These are phyloP conservation scores for Saturnispora halmiae DNA, from an alignment of 805 yeast genomes.

Conservation along the genomic window DNA sequence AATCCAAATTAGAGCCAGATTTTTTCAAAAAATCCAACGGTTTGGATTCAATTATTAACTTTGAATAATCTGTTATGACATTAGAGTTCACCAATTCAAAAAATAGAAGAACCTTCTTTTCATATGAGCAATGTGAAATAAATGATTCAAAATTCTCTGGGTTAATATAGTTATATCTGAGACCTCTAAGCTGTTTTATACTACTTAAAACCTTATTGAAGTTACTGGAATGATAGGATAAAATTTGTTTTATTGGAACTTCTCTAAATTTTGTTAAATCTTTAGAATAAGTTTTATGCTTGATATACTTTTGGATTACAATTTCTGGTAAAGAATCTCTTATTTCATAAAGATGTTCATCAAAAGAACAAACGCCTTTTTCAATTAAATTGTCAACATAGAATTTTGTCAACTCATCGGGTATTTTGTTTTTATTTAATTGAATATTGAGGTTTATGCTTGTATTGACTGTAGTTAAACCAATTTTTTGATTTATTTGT, in stretches of 20 bases:
- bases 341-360: too few species aligned
- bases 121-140: neutral
- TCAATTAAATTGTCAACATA: neutral
- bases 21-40: neutral
- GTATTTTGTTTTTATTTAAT: neutral
- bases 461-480: too few species aligned
- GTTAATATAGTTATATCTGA: neutral
- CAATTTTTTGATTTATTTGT: too few species aligned
- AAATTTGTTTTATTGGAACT: neutral
- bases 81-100: neutral
- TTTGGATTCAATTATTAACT: neutral
- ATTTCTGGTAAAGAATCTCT: neutral
- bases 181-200: neutral
- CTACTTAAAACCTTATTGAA: neutral
- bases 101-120: neutral
- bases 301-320: neutral
- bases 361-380: neutral
- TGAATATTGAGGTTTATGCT: neutral
- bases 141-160: neutral
- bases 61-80: neutral
- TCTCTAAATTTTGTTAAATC: neutral
- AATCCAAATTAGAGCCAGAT: neutral
- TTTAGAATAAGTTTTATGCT: neutral
- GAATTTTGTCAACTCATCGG: neutral
- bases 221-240: too few species aligned